These are phyloP conservation scores for Dipodascus geniculatus DNA, from an alignment of 805 yeast genomes.

Conservation along the genomic window DNA sequence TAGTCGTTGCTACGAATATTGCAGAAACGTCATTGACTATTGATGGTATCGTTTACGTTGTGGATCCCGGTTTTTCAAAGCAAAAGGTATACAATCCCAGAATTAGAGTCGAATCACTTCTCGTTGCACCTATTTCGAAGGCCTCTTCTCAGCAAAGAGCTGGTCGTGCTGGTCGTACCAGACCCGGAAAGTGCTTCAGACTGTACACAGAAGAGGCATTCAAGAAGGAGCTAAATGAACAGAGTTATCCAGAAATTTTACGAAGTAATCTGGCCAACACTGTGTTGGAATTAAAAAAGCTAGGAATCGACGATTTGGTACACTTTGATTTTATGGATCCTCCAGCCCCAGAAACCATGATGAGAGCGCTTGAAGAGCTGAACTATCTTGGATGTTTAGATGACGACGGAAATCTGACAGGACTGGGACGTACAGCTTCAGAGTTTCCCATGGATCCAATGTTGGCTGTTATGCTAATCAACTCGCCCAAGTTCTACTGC, in stretches of 20 bases:
- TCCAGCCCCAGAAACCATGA: slow-evolving; percentile 99
- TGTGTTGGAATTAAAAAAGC: slow-evolving; percentile 82
- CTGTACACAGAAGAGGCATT: slow-evolving; percentile 95
- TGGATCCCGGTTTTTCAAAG: slow-evolving; percentile 94
- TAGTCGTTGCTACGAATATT: slow-evolving; percentile 84
- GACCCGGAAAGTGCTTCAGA: slow-evolving; percentile 96
- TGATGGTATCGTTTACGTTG: slow-evolving; percentile 94
- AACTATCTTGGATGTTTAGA: slow-evolving; percentile 82
- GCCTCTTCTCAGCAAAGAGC: slow-evolving; percentile 98
- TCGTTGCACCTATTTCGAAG: slow-evolving; percentile 92
- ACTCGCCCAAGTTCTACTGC: slow-evolving; percentile 74
- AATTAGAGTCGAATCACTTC: slow-evolving; percentile 84
- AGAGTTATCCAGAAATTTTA: slow-evolving; percentile 90
- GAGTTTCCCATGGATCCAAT: slow-evolving; percentile 93
- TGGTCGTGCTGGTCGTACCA: slow-evolving; percentile 99
- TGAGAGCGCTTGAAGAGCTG: slow-evolving; percentile 94
- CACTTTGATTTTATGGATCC: slow-evolving; percentile 99
- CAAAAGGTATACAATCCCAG: slow-evolving; percentile 96
- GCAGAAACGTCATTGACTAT: slow-evolving; percentile 97
- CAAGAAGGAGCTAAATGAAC: slow-evolving; percentile 85
- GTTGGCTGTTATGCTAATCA: slow-evolving; percentile 85
- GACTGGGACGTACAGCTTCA: slow-evolving; percentile 82
- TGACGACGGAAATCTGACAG: slow-evolving; percentile 84
- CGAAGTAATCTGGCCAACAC: slow-evolving; percentile 85
- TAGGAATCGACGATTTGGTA: slow-evolving; percentile 91